Evolutionary conservation across 148 eudicot species (phyloP), one percentile per base, ranked within the genome.

Genomic region (Euryodendron excelsum): DNA sequence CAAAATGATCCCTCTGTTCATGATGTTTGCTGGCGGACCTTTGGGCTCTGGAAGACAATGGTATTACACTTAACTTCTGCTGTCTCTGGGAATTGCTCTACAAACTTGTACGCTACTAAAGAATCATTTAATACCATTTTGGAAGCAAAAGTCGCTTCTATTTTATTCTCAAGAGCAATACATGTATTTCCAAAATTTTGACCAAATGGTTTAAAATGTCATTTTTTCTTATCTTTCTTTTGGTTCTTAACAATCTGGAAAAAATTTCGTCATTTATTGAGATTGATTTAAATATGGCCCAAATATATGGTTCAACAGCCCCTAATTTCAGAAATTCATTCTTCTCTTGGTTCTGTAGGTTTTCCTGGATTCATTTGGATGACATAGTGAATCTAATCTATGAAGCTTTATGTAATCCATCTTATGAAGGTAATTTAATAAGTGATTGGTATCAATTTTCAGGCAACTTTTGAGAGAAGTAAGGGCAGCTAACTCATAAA

Each of bases 1-100:
- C 82, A 96, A 92, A 88, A 96, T 96, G 99, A 92, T 96, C 80
- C 99, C 99, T 65, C 48, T 96, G 31, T 96, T 96, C 87, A 90
- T 80, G 91, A 85, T 96, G 97, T 96, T 96, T 85, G 98, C 99
- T 85, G 99, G 99, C n/a, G 99, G 99, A 81, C 99, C 99, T 62
- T 82, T 96, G 81, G 99, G 99, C 65, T 89, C 97, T 53, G 99
- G 99, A 77, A 93, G 78, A 84, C 99, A 96, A 86, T 96, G 99
- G 99, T 96, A 93, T 37, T n/a, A 2, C 41, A 65, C 79, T 69
- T 20, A 21, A 23, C 18, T 39, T 73, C 50, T 56, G n/a, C 30
- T 41, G 44, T 36, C 44, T 30, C 28, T 47, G 15, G 36, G 69
- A 41, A n/a, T 33, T 53, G 37, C 36, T 23, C 2, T 28, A 48